Conservation (phyloP, 2,329 filamentous ascomycete genomes). For the Cladosporium velox region DNA sequence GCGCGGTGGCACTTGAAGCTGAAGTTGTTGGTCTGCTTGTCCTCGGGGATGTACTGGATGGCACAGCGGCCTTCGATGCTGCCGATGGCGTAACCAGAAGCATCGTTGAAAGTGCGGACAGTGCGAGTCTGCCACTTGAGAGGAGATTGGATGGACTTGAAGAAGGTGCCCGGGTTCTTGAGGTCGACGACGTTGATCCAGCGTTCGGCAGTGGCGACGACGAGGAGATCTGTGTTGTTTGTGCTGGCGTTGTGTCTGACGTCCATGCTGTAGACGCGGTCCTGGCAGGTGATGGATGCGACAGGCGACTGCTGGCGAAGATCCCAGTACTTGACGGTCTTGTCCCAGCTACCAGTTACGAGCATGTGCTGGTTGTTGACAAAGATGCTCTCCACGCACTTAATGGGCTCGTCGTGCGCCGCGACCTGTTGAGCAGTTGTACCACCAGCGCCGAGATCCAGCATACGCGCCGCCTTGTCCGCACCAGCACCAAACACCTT, state of each 20-base stretch:
- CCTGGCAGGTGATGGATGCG: conserved; percentile 67
- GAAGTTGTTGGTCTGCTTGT: conserved; percentile 83
- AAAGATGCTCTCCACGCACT: conserved; percentile 66
- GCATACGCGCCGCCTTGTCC: conserved; percentile 85
- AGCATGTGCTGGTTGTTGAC: conserved; percentile 73
- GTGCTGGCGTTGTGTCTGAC: conserved; percentile 60
- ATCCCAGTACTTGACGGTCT: conserved; percentile 89
- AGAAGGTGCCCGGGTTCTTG: conserved; percentile 82
- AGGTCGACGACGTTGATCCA: conserved; percentile 96
- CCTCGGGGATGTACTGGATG: conserved; percentile 97
- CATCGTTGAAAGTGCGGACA: conserved; percentile 91
- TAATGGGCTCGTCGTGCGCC: conserved; percentile 81
- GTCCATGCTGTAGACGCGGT: conserved; percentile 89
- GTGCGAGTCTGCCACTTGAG: conserved; percentile 98
- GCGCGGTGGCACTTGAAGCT: conserved; percentile 99
- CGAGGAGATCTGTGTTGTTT: conserved; percentile 65
- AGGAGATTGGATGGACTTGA: conserved; percentile 94
- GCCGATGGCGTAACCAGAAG: conserved; percentile 88
- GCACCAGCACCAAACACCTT: conserved; percentile 86
- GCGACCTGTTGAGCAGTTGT: conserved; percentile 66
- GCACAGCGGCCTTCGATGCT: conserved; percentile 96
- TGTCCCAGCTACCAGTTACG: conserved; percentile 90
- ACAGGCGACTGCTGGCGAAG: conserved; percentile 66
- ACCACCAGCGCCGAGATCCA: conserved; percentile 69
- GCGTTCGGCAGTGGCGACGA: conserved; percentile 89